phyloP scores from a whole-genome alignment of 768 basidiomycete genomes.

The Termitomyces eurrhizus region DNA sequence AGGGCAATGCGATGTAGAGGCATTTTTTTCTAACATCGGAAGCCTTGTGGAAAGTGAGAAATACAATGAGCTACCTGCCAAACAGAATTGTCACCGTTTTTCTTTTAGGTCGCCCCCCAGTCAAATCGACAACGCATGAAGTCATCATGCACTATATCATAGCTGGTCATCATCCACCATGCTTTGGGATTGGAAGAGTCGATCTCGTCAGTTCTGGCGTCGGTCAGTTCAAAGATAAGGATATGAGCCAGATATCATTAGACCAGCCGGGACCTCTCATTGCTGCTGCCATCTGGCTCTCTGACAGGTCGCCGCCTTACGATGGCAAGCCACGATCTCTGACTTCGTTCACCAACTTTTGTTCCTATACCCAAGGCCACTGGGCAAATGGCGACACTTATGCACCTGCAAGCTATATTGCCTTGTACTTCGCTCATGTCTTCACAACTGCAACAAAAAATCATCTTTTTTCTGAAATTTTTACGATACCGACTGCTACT shows the following conservation, averaged over 20 bases:
- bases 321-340: not conserved
- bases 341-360: not conserved
- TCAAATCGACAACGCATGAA: not conserved
- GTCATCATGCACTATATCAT: constrained; percentile 2
- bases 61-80: no score
- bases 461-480: not conserved
- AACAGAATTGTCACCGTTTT: not conserved
- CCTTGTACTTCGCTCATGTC: not conserved
- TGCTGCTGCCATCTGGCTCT: not conserved
- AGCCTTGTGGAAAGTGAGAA: not conserved
- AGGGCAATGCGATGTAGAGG: not conserved
- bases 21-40: not conserved
- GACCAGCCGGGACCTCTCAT: constrained; percentile 1
- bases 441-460: not conserved
- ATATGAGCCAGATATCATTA: constrained; percentile 1
- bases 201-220: not conserved
- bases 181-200: not conserved
- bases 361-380: not conserved
- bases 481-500: not conserved
- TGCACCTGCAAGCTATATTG: not conserved
- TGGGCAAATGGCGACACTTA: constrained; percentile 1
- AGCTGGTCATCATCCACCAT: not conserved
- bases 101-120: not conserved
- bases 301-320: not conserved
- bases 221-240: constrained; percentile 1